Percentiles rank a stretch among this genome's conserved stretches.
phyloP scores from a whole-genome alignment of 2,329 filamentous ascomycete genomes.

The Cucurbitaria berberidis region DNA sequence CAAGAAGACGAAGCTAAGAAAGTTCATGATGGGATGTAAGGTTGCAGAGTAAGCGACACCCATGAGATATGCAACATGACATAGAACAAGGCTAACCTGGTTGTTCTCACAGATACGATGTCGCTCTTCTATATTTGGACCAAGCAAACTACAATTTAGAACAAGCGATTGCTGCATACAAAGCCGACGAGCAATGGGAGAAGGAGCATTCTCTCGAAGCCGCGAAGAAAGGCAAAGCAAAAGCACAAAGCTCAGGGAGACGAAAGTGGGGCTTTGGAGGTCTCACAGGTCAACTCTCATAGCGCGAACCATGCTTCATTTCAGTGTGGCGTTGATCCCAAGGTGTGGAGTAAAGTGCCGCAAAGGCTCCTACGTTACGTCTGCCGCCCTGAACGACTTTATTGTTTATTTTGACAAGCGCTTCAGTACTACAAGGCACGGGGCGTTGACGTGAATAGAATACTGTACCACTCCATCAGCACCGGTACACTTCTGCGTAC shows the following conservation, averaged over 20 bases:
- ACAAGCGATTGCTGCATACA: conserved; percentile 66
- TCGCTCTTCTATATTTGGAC: conserved; percentile 76
- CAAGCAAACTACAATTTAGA: conserved; percentile 71
- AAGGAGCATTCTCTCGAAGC: conserved; percentile 66
- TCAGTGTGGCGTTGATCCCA: not conserved
- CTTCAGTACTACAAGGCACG: not conserved
- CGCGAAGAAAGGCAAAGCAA: conserved; percentile 53
- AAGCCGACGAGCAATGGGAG: conserved; percentile 79
- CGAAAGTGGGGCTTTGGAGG: conserved; percentile 47
- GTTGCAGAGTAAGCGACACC: conserved; percentile 69
- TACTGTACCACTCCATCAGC: not conserved
- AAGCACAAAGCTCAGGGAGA: conserved; percentile 33
- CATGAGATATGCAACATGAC: not conserved
- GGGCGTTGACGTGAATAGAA: not conserved
- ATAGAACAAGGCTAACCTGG: conserved; percentile 44
- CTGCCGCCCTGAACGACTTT: not conserved
- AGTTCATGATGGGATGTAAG: conserved; percentile 82
- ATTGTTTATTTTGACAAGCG: not conserved
- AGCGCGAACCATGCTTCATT: conserved; percentile 6
- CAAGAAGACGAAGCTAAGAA: conserved; percentile 71
- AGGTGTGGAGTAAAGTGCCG: not conserved
- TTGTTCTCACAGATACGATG: conserved; percentile 62
- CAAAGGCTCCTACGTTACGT: not conserved
- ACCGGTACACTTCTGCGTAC: not conserved
- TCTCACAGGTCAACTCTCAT: conserved; percentile 46